A percentile compares a stretch with the other conserved stretches of the same genome.
Conservation (phyloP, 495 filamentous ascomycete genomes). For the Aspergillus carlsbadensis region DNA sequence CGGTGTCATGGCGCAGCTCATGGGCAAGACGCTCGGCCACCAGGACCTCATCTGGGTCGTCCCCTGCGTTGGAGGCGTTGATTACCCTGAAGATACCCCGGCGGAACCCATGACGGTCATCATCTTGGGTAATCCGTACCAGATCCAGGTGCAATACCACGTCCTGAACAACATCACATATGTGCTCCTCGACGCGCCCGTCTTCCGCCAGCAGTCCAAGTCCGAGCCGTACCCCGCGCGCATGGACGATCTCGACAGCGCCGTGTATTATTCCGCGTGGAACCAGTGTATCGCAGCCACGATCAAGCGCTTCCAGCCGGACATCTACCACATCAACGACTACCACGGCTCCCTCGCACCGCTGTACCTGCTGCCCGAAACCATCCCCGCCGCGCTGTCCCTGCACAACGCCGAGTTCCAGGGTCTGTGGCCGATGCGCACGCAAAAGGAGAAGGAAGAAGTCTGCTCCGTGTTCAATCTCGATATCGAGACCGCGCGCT, state of each 20-base stretch:
- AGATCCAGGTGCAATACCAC: slow-evolving; percentile 66
- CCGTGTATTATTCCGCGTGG: slow-evolving; percentile 72
- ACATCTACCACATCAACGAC: slow-evolving; percentile 79
- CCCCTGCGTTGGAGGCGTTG: slow-evolving; percentile 65
- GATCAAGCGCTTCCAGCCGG: slow-evolving; percentile 58
- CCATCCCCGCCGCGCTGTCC: slow-evolving; percentile 44
- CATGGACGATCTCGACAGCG: slow-evolving; percentile 71
- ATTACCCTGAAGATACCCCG: slow-evolving; percentile 58
- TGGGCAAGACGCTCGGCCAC: slow-evolving; percentile 66
- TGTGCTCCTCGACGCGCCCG: slow-evolving; percentile 65
- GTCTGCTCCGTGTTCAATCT: slow-evolving; percentile 70
- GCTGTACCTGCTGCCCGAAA: slow-evolving; percentile 64
- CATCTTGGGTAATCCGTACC: slow-evolving; percentile 60
- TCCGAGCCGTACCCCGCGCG: slow-evolving; percentile 66
- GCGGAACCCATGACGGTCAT: slow-evolving; percentile 64
- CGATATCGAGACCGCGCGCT: slow-evolving; percentile 36
- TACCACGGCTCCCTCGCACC: slow-evolving; percentile 74
- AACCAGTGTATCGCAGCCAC: slow-evolving; percentile 67
- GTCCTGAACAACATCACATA: slow-evolving; percentile 66
- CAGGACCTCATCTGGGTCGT: slow-evolving; percentile 73
- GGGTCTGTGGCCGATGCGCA: slow-evolving; percentile 71
- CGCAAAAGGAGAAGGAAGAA: slow-evolving; percentile 61
- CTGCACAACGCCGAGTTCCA: slow-evolving; percentile 73
- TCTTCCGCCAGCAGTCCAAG: slow-evolving; percentile 67
- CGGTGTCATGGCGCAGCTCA: slow-evolving; percentile 68